phyloP scores from a whole-genome alignment of 148 eudicot species.

The Amaranthus cruentus region DNA sequence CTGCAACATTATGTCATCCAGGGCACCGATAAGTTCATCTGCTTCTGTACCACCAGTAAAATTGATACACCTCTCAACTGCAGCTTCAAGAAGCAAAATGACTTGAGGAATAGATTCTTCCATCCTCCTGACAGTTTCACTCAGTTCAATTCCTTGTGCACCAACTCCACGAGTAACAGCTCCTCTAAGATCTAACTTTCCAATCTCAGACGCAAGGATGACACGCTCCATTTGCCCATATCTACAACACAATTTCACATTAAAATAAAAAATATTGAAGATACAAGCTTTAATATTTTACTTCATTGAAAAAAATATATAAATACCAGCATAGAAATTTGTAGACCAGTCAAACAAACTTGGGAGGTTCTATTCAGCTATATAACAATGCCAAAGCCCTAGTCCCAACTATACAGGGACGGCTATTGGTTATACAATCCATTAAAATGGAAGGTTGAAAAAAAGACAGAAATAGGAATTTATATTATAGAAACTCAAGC shows the following conservation, averaged over 20 bases:
- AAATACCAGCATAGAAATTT: neutral
- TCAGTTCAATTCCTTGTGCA: constrained; percentile 91
- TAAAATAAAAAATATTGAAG: neutral
- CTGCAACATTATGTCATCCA: constrained; percentile 83
- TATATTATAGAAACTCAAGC: constrained; percentile 1
- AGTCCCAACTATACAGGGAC: too few relatives aligned
- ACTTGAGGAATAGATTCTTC: constrained; percentile 95
- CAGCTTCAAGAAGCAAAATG: constrained; percentile 82
- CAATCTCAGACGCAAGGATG: constrained; percentile 75
- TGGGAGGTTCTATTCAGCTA: neutral
- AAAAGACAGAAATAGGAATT: neutral
- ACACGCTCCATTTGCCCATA: constrained; percentile 93
- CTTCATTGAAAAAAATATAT: neutral
- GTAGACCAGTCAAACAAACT: neutral
- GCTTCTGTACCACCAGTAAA: constrained; percentile 97
- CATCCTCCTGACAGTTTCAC: constrained; percentile 98
- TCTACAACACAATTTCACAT: constrained; percentile 30
- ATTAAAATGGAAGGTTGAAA: neutral
- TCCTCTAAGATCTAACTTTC: constrained; percentile 85
- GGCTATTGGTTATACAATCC: neutral
- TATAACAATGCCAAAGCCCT: too few relatives aligned
- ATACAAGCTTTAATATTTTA: neutral
- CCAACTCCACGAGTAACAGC: constrained; percentile 86
- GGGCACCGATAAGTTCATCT: constrained; percentile 74
- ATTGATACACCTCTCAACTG: constrained; percentile 86